Evolutionary conservation across 2,329 filamentous ascomycete species (phyloP).

Genomic region (Dothiorella sarmentorum): DNA sequence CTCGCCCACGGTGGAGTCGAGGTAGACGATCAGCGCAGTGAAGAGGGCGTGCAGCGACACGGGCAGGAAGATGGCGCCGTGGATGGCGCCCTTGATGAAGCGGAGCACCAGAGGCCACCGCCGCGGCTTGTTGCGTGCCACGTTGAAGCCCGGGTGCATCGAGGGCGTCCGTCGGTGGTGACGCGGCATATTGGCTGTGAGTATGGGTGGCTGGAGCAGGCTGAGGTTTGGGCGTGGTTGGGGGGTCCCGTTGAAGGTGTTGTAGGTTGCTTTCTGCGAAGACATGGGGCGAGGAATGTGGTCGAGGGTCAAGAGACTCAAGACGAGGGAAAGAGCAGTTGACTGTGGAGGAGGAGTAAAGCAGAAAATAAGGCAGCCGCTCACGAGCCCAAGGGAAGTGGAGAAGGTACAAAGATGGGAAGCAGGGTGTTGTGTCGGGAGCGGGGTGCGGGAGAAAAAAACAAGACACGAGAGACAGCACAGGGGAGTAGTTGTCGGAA

Average conservation of each 20-base stretch:
- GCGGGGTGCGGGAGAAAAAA: background rate
- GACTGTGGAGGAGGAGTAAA: background rate
- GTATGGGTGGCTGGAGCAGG: background rate
- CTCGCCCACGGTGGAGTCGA: conserved; percentile 51
- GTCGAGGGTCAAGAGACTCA: background rate
- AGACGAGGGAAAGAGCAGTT: background rate
- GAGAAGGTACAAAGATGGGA: too few relatives aligned
- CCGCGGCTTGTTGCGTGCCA: conserved; percentile 45
- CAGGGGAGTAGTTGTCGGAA: background rate
- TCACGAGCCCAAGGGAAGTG: too few relatives aligned
- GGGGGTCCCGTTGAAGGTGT: background rate
- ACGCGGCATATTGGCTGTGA: background rate
- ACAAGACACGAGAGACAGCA: background rate
- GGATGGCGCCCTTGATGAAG: conserved; percentile 63
- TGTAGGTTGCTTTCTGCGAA: background rate
- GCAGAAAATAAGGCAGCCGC: too few relatives aligned
- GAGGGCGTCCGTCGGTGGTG: conserved; percentile 28
- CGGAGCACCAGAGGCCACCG: conserved; percentile 63
- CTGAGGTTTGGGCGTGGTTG: background rate
- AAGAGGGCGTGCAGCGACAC: conserved; percentile 57
- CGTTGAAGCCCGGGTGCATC: conserved; percentile 46
- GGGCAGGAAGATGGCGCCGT: conserved; percentile 55
- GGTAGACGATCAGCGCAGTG: conserved; percentile 56
- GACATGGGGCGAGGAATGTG: background rate
- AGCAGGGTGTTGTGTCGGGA: too few relatives aligned